A percentile compares a stretch with the other conserved stretches of the same genome.
These are phyloP conservation scores for Pseudopediastrum boryanum DNA, from an alignment of 139 green algal genomes.

Conservation along the genomic window DNA sequence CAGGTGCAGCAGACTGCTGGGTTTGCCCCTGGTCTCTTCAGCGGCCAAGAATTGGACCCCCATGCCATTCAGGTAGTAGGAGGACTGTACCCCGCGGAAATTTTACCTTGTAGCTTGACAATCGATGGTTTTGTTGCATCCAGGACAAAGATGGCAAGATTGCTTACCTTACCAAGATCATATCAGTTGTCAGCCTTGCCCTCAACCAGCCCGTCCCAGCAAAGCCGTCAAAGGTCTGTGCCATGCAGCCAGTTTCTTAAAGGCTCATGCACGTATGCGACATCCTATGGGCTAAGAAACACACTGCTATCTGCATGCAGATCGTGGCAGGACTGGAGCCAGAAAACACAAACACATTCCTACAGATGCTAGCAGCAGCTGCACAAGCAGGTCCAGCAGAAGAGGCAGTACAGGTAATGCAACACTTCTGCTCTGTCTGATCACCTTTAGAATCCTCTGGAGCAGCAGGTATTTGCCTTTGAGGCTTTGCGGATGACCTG, in stretches of 20 bases:
- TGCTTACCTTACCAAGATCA: conserved; percentile 80
- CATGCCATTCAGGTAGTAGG: conserved; percentile 69
- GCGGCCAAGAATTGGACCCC: conserved; percentile 65
- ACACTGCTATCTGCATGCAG: conserved; percentile 42
- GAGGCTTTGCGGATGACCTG: too few relatives aligned
- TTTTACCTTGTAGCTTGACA: not conserved
- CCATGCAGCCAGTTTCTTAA: not conserved
- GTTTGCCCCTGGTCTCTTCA: conserved; percentile 76
- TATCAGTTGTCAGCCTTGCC: conserved; percentile 62
- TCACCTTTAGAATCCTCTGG: too few relatives aligned
- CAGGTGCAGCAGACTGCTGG: conserved; percentile 74
- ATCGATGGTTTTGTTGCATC: not conserved
- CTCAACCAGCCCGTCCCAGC: conserved; percentile 62
- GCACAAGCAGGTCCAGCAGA: conserved; percentile 37
- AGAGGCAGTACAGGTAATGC: conserved; percentile 54
- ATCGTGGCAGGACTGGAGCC: conserved; percentile 86
- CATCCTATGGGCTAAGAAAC: not conserved
- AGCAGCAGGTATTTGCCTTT: too few relatives aligned
- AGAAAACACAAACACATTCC: conserved; percentile 83
- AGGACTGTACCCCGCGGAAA: not conserved
- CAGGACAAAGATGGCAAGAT: conserved; percentile 86
- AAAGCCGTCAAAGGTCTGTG: conserved; percentile 70
- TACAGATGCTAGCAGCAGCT: conserved; percentile 73
- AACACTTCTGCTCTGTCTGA: too few relatives aligned
- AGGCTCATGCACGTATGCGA: not conserved